These are phyloP conservation scores for Ogataea corticis DNA, from an alignment of 805 yeast genomes.

Conservation along the genomic window DNA sequence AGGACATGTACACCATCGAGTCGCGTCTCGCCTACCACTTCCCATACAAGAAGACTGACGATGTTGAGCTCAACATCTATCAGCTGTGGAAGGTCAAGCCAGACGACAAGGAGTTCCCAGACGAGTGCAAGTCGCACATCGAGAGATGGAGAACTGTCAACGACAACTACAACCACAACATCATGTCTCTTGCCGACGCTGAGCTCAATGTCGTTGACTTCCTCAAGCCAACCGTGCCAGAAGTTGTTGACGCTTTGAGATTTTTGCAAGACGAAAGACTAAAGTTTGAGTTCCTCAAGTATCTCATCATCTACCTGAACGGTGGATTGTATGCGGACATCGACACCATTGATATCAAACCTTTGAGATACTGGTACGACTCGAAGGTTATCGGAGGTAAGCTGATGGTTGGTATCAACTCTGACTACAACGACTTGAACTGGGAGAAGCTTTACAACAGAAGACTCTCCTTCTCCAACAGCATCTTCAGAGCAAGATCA, in stretches of 20 bases:
- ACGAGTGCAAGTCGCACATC: conserved; percentile 31
- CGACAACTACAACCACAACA: conserved; percentile 32
- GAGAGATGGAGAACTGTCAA: conserved; percentile 36
- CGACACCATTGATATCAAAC: conserved; percentile 52
- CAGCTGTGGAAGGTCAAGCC: conserved; percentile 33
- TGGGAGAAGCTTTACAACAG: conserved; percentile 36
- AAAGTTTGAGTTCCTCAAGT: conserved; percentile 53
- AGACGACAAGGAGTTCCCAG: conserved; percentile 33
- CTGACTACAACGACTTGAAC: conserved; percentile 33
- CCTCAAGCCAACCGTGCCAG: conserved; percentile 43
- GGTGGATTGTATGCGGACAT: conserved; percentile 62
- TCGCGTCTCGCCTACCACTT: conserved; percentile 30
- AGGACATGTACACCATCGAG: conserved; percentile 32
- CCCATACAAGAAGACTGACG: conserved; percentile 29
- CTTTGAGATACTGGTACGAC: conserved; percentile 32
- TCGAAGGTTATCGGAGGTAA: conserved; percentile 24
- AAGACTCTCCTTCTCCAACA: conserved; percentile 31
- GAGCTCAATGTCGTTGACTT: conserved; percentile 29
- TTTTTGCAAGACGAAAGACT: conserved; percentile 51
- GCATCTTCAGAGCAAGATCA: conserved; percentile 31
- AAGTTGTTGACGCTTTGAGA: conserved; percentile 50
- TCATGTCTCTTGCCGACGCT: conserved; percentile 32
- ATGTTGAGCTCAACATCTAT: conserved; percentile 32
- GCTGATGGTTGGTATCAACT: conserved; percentile 31
- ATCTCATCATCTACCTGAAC: conserved; percentile 45